A percentile compares a stretch with the other conserved stretches of the same genome.
Conservation (phyloP, 495 filamentous ascomycete genomes). For the Elasticomyces elasticus region DNA sequence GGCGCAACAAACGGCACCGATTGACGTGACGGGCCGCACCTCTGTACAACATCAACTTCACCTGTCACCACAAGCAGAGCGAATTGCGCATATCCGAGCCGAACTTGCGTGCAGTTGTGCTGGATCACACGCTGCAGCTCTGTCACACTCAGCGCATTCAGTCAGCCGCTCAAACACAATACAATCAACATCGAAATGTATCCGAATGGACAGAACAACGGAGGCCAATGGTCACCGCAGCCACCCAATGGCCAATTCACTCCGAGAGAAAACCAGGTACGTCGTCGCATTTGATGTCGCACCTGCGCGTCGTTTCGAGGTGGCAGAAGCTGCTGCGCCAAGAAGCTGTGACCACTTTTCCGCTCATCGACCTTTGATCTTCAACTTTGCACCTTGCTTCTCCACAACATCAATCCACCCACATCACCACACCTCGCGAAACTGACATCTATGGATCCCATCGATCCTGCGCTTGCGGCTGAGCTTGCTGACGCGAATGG, state of each 20-base stretch:
- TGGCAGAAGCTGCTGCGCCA: slow-evolving; percentile 8
- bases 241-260: slow-evolving; percentile 23
- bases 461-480: slow-evolving; percentile 17
- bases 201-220: neutral
- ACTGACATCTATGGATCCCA: slow-evolving; percentile 16
- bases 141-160: neutral
- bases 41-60: slow-evolving; percentile 2
- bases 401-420: no score
- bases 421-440: no score
- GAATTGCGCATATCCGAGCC: neutral
- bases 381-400: neutral
- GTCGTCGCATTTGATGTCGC: slow-evolving; percentile 10
- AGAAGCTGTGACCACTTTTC: slow-evolving; percentile 14
- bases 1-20: slow-evolving; percentile 6
- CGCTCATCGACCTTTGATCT: slow-evolving; percentile 1
- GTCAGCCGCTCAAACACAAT: neutral
- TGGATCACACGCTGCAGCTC: neutral
- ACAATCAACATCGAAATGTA: neutral
- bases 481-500: slow-evolving; percentile 6
- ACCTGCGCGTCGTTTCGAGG: no score
- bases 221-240: slow-evolving; percentile 23
- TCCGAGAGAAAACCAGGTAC: slow-evolving; percentile 15
- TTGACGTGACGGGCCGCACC: neutral
- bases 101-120: neutral
- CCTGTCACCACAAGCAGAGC: neutral